phyloP scores from a whole-genome alignment of 2,329 filamentous ascomycete species.

The Blastomyces emzantsi region DNA sequence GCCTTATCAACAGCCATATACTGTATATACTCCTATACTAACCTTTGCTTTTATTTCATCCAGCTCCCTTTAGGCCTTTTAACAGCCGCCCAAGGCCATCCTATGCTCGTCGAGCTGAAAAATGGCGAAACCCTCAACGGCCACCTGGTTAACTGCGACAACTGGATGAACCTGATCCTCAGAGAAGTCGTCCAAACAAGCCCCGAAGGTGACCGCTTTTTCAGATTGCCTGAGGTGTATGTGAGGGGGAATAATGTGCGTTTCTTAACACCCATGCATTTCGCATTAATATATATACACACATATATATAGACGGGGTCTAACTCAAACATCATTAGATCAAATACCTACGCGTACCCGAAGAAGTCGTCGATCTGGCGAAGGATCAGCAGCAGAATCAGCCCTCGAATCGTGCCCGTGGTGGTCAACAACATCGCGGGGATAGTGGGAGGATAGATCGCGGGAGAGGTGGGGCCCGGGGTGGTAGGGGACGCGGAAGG shows the following conservation, averaged over 20 bases:
- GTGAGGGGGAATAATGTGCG: constrained; percentile 94
- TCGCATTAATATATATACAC: neutral
- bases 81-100: constrained; percentile 92
- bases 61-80: constrained; percentile 67
- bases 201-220: constrained; percentile 89
- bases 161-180: constrained; percentile 98
- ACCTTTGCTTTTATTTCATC: neutral
- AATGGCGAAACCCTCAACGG: constrained; percentile 97
- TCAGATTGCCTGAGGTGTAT: constrained; percentile 85
- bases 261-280: constrained; percentile 16
- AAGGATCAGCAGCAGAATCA: constrained; percentile 84
- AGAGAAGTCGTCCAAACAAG: constrained; percentile 97
- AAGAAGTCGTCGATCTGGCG: constrained; percentile 90
- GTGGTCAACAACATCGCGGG: constrained; percentile 26
- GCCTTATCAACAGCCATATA: neutral
- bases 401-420: constrained; percentile 36
- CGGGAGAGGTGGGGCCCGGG: constrained; percentile 35
- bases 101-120: constrained; percentile 96
- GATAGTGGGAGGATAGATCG: constrained; percentile 33
- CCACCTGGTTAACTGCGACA: constrained; percentile 92
- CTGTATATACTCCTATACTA: constrained; percentile 1
- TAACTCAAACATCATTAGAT: constrained; percentile 51
- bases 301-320: neutral
- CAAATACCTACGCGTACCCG: constrained; percentile 92
- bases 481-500: constrained; percentile 38